phyloP scores from a whole-genome alignment of 371 early-diverging fungal genomes.

The Smittium culicis region DNA sequence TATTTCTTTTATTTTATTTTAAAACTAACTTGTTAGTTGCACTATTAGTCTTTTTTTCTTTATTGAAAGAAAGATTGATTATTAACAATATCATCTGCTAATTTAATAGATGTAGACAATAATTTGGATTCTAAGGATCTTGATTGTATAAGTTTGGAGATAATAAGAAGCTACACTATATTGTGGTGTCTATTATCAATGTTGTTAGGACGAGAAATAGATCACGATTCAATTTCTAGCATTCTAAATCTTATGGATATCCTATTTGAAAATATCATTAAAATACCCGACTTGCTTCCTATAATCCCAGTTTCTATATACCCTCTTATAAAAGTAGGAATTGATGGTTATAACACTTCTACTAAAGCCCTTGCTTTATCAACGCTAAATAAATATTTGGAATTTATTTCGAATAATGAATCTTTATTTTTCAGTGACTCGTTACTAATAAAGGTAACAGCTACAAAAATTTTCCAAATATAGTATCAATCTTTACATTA shows the following conservation, averaged over 20 bases:
- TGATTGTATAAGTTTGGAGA: too few relatives aligned
- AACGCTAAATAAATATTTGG: neutral
- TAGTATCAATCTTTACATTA: too few relatives aligned
- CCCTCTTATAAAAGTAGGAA: neutral
- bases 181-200: neutral
- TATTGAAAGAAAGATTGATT: neutral
- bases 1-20: too few relatives aligned
- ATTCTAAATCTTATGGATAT: neutral
- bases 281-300: neutral
- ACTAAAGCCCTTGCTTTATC: neutral
- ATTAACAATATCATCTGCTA: neutral
- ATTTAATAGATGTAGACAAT: too few relatives aligned
- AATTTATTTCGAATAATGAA: neutral
- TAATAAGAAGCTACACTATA: neutral
- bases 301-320: neutral
- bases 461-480: too few relatives aligned
- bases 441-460: too few relatives aligned
- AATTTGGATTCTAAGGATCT: too few relatives aligned
- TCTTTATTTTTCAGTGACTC: too few relatives aligned
- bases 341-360: neutral
- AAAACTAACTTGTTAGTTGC: too few relatives aligned
- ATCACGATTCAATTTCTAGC: neutral
- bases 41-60: too few relatives aligned
- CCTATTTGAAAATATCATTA: neutral
- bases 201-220: neutral